Evolutionary conservation across 2,329 filamentous ascomycete genomes (phyloP), one percentile per base, ranked within the genome.

Genomic region (Harringtonia lauricola): DNA sequence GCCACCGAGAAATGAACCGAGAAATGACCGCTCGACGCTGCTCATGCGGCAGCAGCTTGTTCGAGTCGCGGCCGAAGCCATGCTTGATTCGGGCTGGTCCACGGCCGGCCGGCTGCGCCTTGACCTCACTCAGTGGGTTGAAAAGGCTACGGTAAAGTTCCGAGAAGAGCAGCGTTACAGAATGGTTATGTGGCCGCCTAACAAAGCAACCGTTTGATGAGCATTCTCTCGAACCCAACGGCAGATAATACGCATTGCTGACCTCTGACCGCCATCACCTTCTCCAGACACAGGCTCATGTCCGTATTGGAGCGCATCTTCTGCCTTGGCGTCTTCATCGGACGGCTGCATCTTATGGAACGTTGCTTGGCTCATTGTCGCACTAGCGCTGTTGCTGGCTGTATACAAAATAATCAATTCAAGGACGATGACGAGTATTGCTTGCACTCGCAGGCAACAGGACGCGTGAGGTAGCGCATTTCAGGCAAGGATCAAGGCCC

Each of bases 1-100:
- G 78, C 92, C 92, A 98, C 59, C 79, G 74, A 14, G 76, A 74
- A 52, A 98, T 86, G 65, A 95, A 98, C 8, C 82, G 72, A 44
- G 89, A 78, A 50, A 98, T 87, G 51, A 95, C 84, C 53, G 80
- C 77, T 1, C 83, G 76, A 31, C 87, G 79, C 49, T 83, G 75
- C 59, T 95, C 88, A 51, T 90, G 79, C 0, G 86, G 81, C 4
- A 79, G 81, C 9, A 78, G 66, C 42, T 74, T 77, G 6, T 64
- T 66, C 9, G 66, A 62, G 9, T 79, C 76, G 0, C 79, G 81
- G 47, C 64, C 55, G 55, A 75, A 78, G 36, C 43, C 45, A 44
- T 67, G 63, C 57, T 79, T 84, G 49, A 66, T 64, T 30, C 76
- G 71, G 22, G 70, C 64, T 9, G 69, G 61, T 2, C 68, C 66